phyloP scores from a whole-genome alignment of 129 eudicot species.

The Chrysanthemum seticuspe region DNA sequence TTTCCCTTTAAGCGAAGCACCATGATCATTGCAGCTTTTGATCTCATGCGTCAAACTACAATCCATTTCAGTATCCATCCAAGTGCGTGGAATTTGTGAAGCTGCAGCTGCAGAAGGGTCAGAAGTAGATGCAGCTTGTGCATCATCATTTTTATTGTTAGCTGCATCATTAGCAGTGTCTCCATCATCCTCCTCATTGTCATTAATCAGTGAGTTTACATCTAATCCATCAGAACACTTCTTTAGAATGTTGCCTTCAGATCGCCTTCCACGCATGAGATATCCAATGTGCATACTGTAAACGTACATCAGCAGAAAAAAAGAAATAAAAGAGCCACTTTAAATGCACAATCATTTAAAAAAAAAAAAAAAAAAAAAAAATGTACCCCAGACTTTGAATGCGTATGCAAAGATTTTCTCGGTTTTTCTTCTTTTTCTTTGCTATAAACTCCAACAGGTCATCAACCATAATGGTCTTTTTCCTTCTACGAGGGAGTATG shows the following conservation, averaged over 20 bases:
- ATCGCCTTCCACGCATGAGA: conserved; percentile 48
- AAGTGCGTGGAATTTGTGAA: conserved; percentile 1
- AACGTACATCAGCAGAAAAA: not conserved
- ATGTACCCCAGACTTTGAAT: conserved; percentile 72
- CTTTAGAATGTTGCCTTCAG: conserved; percentile 36
- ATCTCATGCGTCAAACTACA: conserved; percentile 27
- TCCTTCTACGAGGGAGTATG: conserved; percentile 28
- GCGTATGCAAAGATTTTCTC: conserved; percentile 59
- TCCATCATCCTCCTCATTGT: conserved; percentile 37
- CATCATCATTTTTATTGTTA: conserved; percentile 19
- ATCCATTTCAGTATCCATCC: not conserved
- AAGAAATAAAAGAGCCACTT: no score
- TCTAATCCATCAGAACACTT: conserved; percentile 43
- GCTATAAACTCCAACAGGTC: conserved; percentile 66
- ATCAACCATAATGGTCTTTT: conserved; percentile 36
- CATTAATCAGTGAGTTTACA: conserved; percentile 48
- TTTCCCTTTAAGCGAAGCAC: conserved; percentile 25
- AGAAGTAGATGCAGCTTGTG: conserved; percentile 28
- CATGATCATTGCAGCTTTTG: not conserved
- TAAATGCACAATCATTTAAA: conserved; percentile 6
- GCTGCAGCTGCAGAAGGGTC: conserved; percentile 42
- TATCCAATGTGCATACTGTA: conserved; percentile 53
- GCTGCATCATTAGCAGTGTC: conserved; percentile 22
- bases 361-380: not conserved
- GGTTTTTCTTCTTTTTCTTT: conserved; percentile 34